These are phyloP conservation scores for Sarocladiaceae sp. DNA, from an alignment of 2,329 filamentous ascomycete genomes.

Conservation along the genomic window DNA sequence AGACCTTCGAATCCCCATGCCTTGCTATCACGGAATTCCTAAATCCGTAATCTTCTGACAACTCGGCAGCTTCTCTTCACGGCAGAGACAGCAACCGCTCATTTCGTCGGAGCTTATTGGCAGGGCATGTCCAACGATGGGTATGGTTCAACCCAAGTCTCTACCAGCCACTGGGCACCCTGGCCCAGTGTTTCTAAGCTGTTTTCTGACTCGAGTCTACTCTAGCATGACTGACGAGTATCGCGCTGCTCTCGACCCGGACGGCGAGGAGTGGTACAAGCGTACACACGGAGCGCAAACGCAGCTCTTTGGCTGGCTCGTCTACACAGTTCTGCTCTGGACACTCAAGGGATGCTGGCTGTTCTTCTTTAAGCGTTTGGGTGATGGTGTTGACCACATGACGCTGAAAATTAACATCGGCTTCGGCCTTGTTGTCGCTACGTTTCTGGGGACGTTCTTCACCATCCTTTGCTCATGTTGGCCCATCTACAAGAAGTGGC, in stretches of 20 bases:
- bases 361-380: constrained; percentile 8
- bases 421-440: constrained; percentile 22
- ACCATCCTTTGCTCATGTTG: constrained; percentile 25
- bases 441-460: constrained; percentile 23
- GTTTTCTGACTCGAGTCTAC: neutral
- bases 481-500: constrained; percentile 29
- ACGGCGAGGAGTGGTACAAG: neutral
- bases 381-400: neutral
- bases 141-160: neutral
- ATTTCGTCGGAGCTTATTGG: constrained; percentile 7
- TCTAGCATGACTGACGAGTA: constrained; percentile 10
- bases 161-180: neutral
- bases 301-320: constrained; percentile 26
- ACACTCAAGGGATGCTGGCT: constrained; percentile 23
- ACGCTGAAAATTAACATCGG: constrained; percentile 18
- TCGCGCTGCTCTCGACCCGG: constrained; percentile 2
- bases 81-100: constrained; percentile 7
- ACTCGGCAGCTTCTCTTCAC: neutral
- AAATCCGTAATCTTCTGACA: neutral
- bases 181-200: neutral
- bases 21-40: neutral
- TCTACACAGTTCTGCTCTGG: constrained; percentile 29
- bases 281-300: constrained; percentile 31
- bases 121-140: constrained; percentile 8
- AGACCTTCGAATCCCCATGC: no score